A percentile compares a stretch with the other conserved stretches of the same genome.
Evolutionary conservation across 495 filamentous ascomycete species (phyloP).

Genomic region (Staphylotrichum tortipilum): DNA sequence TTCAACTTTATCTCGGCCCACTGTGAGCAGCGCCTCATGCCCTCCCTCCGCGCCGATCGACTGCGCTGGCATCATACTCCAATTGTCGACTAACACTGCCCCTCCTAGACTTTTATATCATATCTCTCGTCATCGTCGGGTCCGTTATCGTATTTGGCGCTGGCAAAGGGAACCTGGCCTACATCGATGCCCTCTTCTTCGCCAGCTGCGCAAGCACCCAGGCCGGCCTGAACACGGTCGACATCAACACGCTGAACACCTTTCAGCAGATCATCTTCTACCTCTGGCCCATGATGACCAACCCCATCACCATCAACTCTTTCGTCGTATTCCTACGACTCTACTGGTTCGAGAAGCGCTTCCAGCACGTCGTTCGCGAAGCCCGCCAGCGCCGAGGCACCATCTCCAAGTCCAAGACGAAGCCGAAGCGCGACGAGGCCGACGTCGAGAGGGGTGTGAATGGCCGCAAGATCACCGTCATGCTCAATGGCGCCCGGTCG

Average conservation of each 20-base stretch:
- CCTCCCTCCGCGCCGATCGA: no score
- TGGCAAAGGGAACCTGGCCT: conserved; percentile 47
- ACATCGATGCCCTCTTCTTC: conserved; percentile 88
- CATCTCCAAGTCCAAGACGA: conserved; percentile 44
- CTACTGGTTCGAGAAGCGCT: conserved; percentile 96
- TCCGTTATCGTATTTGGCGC: conserved; percentile 67
- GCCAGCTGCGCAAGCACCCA: conserved; percentile 74
- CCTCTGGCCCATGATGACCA: conserved; percentile 61
- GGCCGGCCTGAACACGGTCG: conserved; percentile 81
- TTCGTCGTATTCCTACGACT: conserved; percentile 83
- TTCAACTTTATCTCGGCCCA: conserved; percentile 84
- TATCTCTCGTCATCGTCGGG: conserved; percentile 55
- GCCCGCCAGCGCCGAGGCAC: conserved; percentile 35
- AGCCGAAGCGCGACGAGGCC: conserved; percentile 45
- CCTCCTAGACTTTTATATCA: conserved; percentile 77
- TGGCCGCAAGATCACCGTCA: conserved; percentile 63
- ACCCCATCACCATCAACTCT: conserved; percentile 83
- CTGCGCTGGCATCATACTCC: no score
- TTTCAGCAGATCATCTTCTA: conserved; percentile 76
- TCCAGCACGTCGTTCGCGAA: conserved; percentile 54
- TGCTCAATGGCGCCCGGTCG: conserved; percentile 44
- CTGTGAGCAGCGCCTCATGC: no score
- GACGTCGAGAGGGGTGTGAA: conserved; percentile 60
- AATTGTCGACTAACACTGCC: neutral
- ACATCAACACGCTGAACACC: conserved; percentile 63